Percentiles rank a stretch among this genome's conserved stretches.
Evolutionary conservation across 805 yeast genomes (phyloP).

Genomic region (Metschnikowia cerradonensis): DNA sequence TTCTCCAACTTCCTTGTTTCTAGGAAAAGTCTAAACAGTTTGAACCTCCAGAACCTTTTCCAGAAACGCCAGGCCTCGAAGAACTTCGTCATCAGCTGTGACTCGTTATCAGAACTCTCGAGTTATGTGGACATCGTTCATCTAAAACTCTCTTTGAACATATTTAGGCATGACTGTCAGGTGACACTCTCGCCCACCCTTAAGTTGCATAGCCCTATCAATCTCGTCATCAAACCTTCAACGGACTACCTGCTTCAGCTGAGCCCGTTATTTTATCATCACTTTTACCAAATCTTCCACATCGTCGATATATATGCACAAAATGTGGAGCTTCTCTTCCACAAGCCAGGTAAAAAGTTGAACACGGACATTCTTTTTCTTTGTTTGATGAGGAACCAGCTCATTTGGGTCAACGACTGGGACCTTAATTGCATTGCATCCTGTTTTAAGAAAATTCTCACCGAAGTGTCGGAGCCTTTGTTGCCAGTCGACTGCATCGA

Average conservation of each 20-base stretch:
- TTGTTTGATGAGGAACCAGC: constrained; percentile 52
- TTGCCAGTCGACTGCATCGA: constrained; percentile 46
- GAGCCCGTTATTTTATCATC: constrained; percentile 29
- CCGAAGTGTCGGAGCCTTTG: constrained; percentile 51
- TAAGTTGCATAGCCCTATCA: constrained; percentile 10
- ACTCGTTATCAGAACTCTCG: constrained; percentile 48
- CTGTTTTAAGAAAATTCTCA: constrained; percentile 43
- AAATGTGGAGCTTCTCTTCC: constrained; percentile 46
- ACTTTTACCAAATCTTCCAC: constrained; percentile 49
- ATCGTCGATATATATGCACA: constrained; percentile 43
- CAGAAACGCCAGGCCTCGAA: constrained; percentile 19
- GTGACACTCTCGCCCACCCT: constrained; percentile 15
- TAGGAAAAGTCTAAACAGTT: constrained; percentile 24
- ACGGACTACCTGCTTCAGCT: constrained; percentile 17
- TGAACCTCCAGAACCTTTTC: constrained; percentile 20
- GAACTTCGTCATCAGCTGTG: constrained; percentile 17
- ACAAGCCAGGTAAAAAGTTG: constrained; percentile 52
- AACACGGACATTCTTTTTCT: constrained; percentile 43
- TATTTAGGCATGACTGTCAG: constrained; percentile 64
- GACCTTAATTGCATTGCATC: constrained; percentile 51
- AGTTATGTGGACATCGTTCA: constrained; percentile 67
- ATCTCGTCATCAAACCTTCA: constrained; percentile 20
- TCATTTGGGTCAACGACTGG: constrained; percentile 52
- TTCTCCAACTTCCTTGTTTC: constrained; percentile 54
- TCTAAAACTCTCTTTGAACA: constrained; percentile 69